Evolutionary conservation across 331 rosid genomes (phyloP), one percentile per base, ranked within the genome.

Genomic region (Prunus yedoensis): DNA sequence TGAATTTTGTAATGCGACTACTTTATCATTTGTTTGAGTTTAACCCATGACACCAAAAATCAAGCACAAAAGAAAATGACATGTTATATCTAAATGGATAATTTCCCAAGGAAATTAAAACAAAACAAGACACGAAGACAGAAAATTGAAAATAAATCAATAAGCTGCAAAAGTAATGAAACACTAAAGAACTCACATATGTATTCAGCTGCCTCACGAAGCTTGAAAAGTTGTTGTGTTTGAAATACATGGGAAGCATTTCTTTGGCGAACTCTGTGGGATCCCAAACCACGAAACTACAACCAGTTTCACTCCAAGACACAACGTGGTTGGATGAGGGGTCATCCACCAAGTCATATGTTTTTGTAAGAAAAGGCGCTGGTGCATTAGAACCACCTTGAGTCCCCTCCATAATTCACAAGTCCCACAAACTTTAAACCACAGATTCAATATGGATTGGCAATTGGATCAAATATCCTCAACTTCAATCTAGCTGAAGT

Each of bases 141-240:
- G 66, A 14, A 21, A 16, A 49, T 20, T 30, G 57, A 6, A 68
- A 54, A 65, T 21, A 8, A 27, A 46, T 32, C 38, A 69, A 78
- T 35, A 8, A 17, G 35, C 66, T 38, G 46, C 52, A n/a, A 50
- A 74, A 50, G 58, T 52, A 45, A 15, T 43, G 64, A 28, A 46
- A 17, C 9, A 57, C 57, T 38, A 18, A 18, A 21, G 11, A 38
- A 77, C 85, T 77, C 68, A 86, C 87, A 30, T 86, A 86, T 65
- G 89, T 86, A 11, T 83, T 83, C 21, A 83, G 86, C 77, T 82
- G 86, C 78, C 86, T 82, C 21, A 82, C 86, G 54, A 86, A 86
- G 47, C 89, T 86, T 3, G 89, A 86, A 72, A 85, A 85, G 23
- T 85, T 85, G 71, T 85, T 82, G 84, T 85, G 89, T 79, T 85